Conservation (phyloP, 495 filamentous ascomycete genomes). For the Penicillium salamii region DNA sequence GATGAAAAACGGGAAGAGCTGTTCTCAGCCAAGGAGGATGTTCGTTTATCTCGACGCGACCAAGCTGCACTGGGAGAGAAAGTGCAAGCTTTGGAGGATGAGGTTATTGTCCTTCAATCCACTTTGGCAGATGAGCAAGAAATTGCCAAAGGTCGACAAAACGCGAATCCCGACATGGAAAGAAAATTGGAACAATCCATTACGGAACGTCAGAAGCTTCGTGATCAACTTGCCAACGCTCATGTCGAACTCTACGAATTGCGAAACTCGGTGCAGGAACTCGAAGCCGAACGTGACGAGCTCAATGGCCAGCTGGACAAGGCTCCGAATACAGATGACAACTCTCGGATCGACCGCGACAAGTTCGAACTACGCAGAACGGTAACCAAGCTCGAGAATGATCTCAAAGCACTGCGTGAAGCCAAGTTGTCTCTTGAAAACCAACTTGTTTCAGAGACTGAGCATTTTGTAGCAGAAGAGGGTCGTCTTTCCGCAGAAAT, state of each 20-base stretch:
- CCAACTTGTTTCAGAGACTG: constrained; percentile 54
- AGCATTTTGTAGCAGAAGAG: constrained; percentile 55
- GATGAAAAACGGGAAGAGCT: constrained; percentile 58
- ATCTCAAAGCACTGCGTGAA: constrained; percentile 55
- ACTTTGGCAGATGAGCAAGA: constrained; percentile 74
- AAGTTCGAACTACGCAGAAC: constrained; percentile 59
- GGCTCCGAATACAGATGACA: constrained; percentile 48
- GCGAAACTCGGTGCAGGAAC: constrained; percentile 48
- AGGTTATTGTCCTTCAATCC: constrained; percentile 71
- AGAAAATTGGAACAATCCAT: constrained; percentile 47
- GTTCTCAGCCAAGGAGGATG: constrained; percentile 61
- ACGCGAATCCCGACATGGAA: constrained; percentile 45
- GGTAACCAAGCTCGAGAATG: constrained; percentile 56
- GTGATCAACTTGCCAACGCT: constrained; percentile 60
- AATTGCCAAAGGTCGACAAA: constrained; percentile 54
- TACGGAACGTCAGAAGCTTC: constrained; percentile 58
- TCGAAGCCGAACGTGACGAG: constrained; percentile 64
- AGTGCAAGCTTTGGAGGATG: constrained; percentile 73
- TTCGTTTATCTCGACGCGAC: constrained; percentile 63
- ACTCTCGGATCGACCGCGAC: constrained; percentile 59
- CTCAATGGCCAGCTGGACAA: constrained; percentile 55
- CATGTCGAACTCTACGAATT: constrained; percentile 59
- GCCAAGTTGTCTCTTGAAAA: constrained; percentile 55
- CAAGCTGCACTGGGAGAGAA: constrained; percentile 63
- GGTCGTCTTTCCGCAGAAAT: constrained; percentile 57